Evolutionary conservation across 805 yeast species (phyloP).

Genomic region (Brettanomyces sp.): DNA sequence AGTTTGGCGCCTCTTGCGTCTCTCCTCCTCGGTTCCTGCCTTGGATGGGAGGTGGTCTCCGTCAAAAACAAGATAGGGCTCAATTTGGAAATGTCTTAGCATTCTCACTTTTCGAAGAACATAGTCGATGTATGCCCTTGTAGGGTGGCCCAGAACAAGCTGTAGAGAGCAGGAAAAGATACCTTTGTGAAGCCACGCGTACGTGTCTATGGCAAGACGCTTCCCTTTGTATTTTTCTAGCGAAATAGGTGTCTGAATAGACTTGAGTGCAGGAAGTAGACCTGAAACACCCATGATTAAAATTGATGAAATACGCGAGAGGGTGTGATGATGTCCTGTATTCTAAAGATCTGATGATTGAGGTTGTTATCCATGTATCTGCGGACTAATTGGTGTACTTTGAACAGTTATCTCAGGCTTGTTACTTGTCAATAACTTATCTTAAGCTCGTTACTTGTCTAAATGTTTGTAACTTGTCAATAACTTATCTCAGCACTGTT

Average conservation of each 20-base stretch:
- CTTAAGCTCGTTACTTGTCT: no score
- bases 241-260: constrained; percentile 53
- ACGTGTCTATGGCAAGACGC: constrained; percentile 87
- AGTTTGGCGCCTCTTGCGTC: constrained; percentile 47
- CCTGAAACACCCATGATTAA: constrained; percentile 73
- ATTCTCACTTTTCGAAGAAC: constrained; percentile 58
- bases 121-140: constrained; percentile 63
- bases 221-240: constrained; percentile 60
- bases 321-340: no score
- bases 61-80: constrained; percentile 86
- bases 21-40: constrained; percentile 56
- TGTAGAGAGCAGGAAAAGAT: constrained; percentile 78
- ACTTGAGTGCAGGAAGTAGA: constrained; percentile 66
- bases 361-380: no score
- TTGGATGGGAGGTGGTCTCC: constrained; percentile 84
- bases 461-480: no score
- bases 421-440: no score
- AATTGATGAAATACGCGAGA: no score
- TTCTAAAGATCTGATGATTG: no score
- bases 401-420: no score
- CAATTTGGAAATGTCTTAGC: constrained; percentile 58
- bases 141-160: constrained; percentile 59
- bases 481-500: no score
- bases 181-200: constrained; percentile 92
- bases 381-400: no score